These are phyloP conservation scores for Pyrenophora seminiperda DNA, from an alignment of 2,329 filamentous ascomycete genomes.

Conservation along the genomic window DNA sequence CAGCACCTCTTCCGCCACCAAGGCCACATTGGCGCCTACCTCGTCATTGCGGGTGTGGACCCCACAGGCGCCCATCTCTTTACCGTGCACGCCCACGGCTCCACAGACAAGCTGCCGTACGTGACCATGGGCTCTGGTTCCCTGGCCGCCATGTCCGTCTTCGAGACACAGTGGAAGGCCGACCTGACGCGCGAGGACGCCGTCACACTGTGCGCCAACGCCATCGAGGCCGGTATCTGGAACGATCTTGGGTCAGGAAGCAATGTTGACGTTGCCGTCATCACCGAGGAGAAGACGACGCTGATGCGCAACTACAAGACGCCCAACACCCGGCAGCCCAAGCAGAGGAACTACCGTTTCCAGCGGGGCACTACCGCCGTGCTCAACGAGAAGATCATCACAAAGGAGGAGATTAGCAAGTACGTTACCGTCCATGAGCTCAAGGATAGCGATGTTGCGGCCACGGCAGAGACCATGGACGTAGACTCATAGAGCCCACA, in stretches of 20 bases:
- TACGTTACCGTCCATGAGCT: constrained; percentile 92
- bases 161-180: constrained; percentile 93
- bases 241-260: constrained; percentile 97
- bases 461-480: constrained; percentile 68
- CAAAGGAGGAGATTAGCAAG: constrained; percentile 89
- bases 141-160: constrained; percentile 95
- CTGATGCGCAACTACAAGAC: constrained; percentile 90
- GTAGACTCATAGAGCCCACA: constrained; percentile 55
- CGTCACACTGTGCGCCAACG: constrained; percentile 80
- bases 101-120: constrained; percentile 97
- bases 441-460: constrained; percentile 67
- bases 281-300: constrained; percentile 93
- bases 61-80: constrained; percentile 94
- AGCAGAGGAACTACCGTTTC: constrained; percentile 94
- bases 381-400: constrained; percentile 94
- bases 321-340: constrained; percentile 88
- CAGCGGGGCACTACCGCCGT: constrained; percentile 90
- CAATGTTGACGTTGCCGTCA: constrained; percentile 96
- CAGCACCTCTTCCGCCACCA: constrained; percentile 99
- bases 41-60: constrained; percentile 95
- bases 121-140: constrained; percentile 99
- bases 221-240: constrained; percentile 96
- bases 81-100: constrained; percentile 97
- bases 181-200: constrained; percentile 77
- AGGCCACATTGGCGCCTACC: constrained; percentile 95